Conservation (phyloP, 805 yeast species). For the Metschnikowia lachancei region DNA sequence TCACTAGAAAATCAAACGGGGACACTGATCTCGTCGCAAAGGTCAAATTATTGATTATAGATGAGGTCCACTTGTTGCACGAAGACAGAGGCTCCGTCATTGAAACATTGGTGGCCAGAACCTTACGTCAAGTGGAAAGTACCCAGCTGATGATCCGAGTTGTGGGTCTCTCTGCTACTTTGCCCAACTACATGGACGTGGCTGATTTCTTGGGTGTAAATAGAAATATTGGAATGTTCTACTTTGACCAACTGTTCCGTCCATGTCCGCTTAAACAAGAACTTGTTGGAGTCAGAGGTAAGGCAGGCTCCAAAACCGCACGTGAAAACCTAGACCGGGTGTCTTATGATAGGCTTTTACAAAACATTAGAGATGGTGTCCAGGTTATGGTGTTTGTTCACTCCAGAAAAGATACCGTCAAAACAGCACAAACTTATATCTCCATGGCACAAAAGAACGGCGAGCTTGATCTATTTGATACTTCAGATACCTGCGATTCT, state of each 20-base stretch:
- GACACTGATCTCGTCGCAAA: conserved; percentile 49
- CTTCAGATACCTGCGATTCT: conserved; percentile 40
- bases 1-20: conserved; percentile 88
- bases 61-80: conserved; percentile 93
- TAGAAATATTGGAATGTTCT: conserved; percentile 87
- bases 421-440: conserved; percentile 72
- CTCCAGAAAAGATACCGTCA: conserved; percentile 88
- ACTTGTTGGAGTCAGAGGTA: conserved; percentile 81
- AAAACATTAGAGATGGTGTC: conserved; percentile 63
- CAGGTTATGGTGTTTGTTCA: conserved; percentile 98
- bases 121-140: conserved; percentile 90
- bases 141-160: conserved; percentile 57
- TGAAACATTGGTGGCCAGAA: conserved; percentile 71
- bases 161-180: conserved; percentile 22
- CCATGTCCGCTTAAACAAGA: conserved; percentile 93
- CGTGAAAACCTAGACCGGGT: conserved; percentile 72
- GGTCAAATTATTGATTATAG: conserved; percentile 83
- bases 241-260: conserved; percentile 87
- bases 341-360: conserved; percentile 71
- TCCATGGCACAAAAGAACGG: conserved; percentile 61
- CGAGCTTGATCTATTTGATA: conserved; percentile 58
- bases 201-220: conserved; percentile 94
- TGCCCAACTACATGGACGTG: conserved; percentile 42
- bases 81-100: conserved; percentile 98
- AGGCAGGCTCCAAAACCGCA: conserved; percentile 71